phyloP scores from a whole-genome alignment of 441 rosid species.

The Bruguiera hainesii region DNA sequence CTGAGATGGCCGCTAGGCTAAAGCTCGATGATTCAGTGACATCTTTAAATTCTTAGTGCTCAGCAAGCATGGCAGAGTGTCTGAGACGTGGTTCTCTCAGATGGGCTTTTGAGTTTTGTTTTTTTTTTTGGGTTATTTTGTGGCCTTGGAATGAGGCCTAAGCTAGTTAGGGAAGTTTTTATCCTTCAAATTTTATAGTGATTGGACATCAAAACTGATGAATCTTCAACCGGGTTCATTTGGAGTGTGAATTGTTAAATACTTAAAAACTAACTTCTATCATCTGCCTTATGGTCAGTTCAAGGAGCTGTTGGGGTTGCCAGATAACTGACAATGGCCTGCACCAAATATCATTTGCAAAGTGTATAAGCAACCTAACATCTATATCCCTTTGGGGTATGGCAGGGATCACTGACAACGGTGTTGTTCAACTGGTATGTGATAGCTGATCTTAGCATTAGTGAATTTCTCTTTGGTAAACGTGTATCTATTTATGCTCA shows the following conservation, averaged over 20 bases:
- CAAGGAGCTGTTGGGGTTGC: slow-evolving; percentile 89
- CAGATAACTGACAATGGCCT: slow-evolving; percentile 80
- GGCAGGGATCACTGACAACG: slow-evolving; percentile 79
- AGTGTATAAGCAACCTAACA: slow-evolving; percentile 62
- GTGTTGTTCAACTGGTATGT: slow-evolving; percentile 78
- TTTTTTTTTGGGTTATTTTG: too few species aligned
- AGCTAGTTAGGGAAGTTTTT: too few species aligned
- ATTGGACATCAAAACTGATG: too few species aligned
- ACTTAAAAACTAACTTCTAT: not conserved
- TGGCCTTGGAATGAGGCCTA: too few species aligned
- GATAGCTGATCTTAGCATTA: not conserved
- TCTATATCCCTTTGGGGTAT: slow-evolving; percentile 85
- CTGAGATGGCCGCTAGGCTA: too few species aligned
- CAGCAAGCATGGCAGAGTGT: too few species aligned
- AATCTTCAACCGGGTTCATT: too few species aligned
- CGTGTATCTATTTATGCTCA: not conserved
- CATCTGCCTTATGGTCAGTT: slow-evolving; percentile 35
- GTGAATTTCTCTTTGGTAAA: not conserved
- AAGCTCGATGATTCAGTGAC: too few species aligned
- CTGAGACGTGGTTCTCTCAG: too few species aligned
- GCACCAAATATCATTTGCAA: slow-evolving; percentile 52
- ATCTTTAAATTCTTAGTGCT: too few species aligned
- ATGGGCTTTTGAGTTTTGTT: too few species aligned
- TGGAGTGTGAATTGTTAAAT: not conserved
- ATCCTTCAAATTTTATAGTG: too few species aligned